A percentile compares a stretch with the other conserved stretches of the same genome.
phyloP scores from a whole-genome alignment of 345 rosid species.

The Microthlaspi erraticum region DNA sequence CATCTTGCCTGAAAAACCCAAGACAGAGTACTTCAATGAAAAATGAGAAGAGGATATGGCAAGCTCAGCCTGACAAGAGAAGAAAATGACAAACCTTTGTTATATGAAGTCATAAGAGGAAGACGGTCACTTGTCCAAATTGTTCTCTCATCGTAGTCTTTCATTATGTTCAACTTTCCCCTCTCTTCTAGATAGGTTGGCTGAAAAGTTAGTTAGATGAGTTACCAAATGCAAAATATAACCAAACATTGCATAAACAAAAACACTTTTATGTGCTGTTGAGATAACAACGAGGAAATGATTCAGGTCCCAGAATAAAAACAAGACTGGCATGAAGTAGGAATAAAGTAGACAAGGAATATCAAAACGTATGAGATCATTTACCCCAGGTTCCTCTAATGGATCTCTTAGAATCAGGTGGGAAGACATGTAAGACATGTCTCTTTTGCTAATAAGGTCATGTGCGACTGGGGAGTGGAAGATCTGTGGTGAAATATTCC shows the following conservation, averaged over 20 bases:
- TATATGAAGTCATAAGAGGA: conserved; percentile 87
- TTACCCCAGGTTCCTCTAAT: conserved; percentile 85
- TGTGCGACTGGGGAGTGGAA: conserved; percentile 45
- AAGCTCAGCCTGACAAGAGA: conserved; percentile 24
- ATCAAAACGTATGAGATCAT: conserved; percentile 18
- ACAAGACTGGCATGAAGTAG: conserved; percentile 30
- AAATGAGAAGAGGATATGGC: conserved; percentile 7
- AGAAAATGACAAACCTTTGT: conserved; percentile 62
- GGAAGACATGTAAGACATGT: conserved; percentile 56
- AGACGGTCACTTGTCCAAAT: conserved; percentile 87
- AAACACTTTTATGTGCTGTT: neutral
- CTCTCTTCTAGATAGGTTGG: conserved; percentile 79
- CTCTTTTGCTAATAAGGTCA: conserved; percentile 57
- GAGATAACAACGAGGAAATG: conserved; percentile 1
- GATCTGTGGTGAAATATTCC: conserved; percentile 57
- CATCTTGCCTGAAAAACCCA: conserved; percentile 72
- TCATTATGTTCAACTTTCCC: conserved; percentile 79
- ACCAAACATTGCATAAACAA: conserved; percentile 20
- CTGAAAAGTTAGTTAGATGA: conserved; percentile 51
- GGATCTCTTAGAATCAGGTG: conserved; percentile 84
- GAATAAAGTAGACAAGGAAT: conserved; percentile 28
- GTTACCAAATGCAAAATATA: conserved; percentile 18
- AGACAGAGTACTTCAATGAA: conserved; percentile 25
- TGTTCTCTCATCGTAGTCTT: conserved; percentile 85
- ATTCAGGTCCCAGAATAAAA: conserved; percentile 11